Base-by-base conservation (phyloP, 495 filamentous ascomycete genomes). In the Viridothelium virens region DNA sequence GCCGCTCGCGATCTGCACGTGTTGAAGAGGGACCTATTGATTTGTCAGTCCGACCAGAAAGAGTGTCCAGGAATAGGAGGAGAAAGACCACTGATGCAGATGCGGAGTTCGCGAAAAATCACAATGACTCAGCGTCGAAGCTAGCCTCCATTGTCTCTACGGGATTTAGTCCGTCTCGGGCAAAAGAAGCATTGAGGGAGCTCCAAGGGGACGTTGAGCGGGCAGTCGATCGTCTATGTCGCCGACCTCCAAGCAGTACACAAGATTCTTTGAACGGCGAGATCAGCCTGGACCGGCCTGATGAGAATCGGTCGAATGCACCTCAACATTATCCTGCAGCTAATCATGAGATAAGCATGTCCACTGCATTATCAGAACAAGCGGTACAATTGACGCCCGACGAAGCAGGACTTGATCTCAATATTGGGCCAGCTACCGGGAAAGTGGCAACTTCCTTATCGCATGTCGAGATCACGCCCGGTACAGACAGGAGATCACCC, bases 1-100 rank as follows among this genome's bases (percentile, higher is more conserved):
- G 72, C 61, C 69, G 73, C 33, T 75, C 74, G n/a, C 62, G 74
- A 14, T 75, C 76, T n/a, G 67, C 71, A 9, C 68, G 63, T 16
- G 25, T 68, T 33, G 31, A 61, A 11, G 70, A 75, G 47, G 65
- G 66, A 6, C 47, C 62, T 0, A 61, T 74, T 4, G 72, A 76
- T 61, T 75, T 67, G 61, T 75, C 72, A 18, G 66, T 73, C 10
- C 18, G 5, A 41, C 74, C 75, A 0, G 74, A 77, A 66, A 74
- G 70, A 63, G 71, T 69, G 12, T 69, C 63, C 0, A 74, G 68
- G 63, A 65, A 53, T 47, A 76, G 69, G 66, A 70, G 74, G 14
- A 70, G 61, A n/a, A 76, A 73, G 48, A 73, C 66, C 4, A 63
- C 61, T 1, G 65, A 50, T 36, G 67, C 34, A 3, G n/a, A 25